These are phyloP conservation scores for Sugiyamaella qingdaonensis DNA, from an alignment of 805 yeast species.

Conservation along the genomic window DNA sequence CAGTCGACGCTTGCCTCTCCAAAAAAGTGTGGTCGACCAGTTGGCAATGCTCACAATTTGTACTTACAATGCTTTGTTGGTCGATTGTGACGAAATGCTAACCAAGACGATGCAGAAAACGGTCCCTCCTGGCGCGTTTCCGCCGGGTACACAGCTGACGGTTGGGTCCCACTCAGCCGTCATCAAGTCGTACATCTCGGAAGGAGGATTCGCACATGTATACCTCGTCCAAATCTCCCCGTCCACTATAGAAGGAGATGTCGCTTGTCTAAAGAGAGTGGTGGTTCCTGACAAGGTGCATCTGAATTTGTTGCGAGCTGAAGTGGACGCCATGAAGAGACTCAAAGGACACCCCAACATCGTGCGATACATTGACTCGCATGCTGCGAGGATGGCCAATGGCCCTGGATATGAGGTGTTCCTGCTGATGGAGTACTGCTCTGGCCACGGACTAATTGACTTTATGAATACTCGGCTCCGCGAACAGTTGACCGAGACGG, in stretches of 20 bases:
- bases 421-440: conserved; percentile 88
- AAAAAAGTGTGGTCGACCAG: too few species aligned
- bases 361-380: conserved; percentile 91
- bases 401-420: conserved; percentile 69
- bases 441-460: conserved; percentile 76
- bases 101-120: conserved; percentile 14
- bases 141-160: conserved; percentile 71
- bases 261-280: conserved; percentile 90
- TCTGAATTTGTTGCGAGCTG: conserved; percentile 79
- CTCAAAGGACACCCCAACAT: conserved; percentile 72
- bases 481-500: conserved; percentile 69
- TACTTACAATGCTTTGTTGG: too few species aligned
- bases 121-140: conserved; percentile 58
- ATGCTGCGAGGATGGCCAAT: conserved; percentile 67
- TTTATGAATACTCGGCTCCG: conserved; percentile 83
- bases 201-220: conserved; percentile 95
- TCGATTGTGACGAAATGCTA: too few species aligned
- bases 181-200: conserved; percentile 68
- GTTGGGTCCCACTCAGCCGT: conserved; percentile 80
- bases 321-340: conserved; percentile 95
- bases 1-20: too few species aligned
- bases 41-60: too few species aligned
- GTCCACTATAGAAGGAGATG: conserved; percentile 46
- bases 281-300: conserved; percentile 87
- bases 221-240: conserved; percentile 73